These are phyloP conservation scores for Scortechinia acanthostroma DNA, from an alignment of 2,329 filamentous ascomycete species.

Conservation along the genomic window DNA sequence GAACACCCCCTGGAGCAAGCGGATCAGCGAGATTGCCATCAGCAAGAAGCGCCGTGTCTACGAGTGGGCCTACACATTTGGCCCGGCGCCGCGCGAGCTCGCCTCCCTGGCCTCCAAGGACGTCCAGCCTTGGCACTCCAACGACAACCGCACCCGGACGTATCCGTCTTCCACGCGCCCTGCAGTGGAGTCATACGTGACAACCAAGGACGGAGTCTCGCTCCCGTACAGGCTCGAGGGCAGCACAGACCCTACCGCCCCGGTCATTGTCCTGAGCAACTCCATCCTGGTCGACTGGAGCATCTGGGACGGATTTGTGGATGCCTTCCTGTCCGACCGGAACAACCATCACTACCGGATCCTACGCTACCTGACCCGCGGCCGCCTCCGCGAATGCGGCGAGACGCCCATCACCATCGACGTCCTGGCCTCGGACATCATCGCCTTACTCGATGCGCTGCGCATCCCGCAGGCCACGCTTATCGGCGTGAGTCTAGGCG, in stretches of 20 bases:
- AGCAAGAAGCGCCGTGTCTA: constrained; percentile 54
- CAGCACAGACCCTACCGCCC: constrained; percentile 55
- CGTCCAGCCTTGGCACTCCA: constrained; percentile 39
- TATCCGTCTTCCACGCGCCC: constrained; percentile 36
- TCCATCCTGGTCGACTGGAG: constrained; percentile 70
- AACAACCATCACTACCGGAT: constrained; percentile 62
- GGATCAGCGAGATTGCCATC: constrained; percentile 52
- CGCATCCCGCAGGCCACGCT: constrained; percentile 58
- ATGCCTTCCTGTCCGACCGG: constrained; percentile 38
- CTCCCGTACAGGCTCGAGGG: constrained; percentile 75
- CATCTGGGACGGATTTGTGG: constrained; percentile 76
- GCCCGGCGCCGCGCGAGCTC: constrained; percentile 66
- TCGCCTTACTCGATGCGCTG: constrained; percentile 58
- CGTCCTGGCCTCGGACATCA: constrained; percentile 62
- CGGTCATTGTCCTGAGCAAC: constrained; percentile 71
- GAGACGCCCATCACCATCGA: constrained; percentile 51
- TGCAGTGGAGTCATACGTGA: constrained; percentile 61
- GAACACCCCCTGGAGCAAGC: constrained; percentile 51
- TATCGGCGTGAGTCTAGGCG: constrained; percentile 75
- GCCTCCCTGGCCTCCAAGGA: constrained; percentile 40
- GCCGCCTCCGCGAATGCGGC: constrained; percentile 43
- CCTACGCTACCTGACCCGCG: constrained; percentile 72
- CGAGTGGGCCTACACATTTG: constrained; percentile 73
- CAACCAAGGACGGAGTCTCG: constrained; percentile 57
- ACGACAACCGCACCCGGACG: constrained; percentile 47